Conservation (phyloP, 23 red algal species). For the Gracilariopsis chorda region DNA sequence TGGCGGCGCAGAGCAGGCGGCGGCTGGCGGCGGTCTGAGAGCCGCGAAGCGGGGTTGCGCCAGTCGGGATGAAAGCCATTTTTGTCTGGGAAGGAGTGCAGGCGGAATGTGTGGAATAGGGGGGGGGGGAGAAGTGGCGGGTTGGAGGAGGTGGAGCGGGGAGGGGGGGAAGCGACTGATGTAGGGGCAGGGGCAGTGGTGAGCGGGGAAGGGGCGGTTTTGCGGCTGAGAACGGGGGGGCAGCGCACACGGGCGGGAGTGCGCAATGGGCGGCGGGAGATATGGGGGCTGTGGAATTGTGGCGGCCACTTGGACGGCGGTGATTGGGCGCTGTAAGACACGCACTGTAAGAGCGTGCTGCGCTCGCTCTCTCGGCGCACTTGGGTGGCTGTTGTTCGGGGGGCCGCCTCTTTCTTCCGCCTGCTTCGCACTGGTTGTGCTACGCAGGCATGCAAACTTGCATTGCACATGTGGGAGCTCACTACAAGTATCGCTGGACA, state of each 20-base stretch:
- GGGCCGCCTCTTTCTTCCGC: too few relatives aligned
- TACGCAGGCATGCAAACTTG: too few relatives aligned
- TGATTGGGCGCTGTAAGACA: neutral
- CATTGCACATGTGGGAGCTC: too few relatives aligned
- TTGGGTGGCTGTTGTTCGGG: too few relatives aligned
- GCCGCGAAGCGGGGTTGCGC: constrained; percentile 17
- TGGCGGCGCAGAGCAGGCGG: neutral
- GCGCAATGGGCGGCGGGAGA: neutral
- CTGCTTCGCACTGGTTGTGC: too few relatives aligned
- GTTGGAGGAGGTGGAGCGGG: neutral
- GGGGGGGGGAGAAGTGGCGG: neutral
- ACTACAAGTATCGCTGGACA: too few relatives aligned
- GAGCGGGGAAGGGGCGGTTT: neutral
- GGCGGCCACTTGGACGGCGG: neutral
- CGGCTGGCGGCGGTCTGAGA: neutral
- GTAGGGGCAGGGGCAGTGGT: neutral
- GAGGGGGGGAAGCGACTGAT: neutral
- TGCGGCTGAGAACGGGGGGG: neutral
- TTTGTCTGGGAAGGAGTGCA: neutral
- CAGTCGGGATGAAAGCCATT: constrained; percentile 50
- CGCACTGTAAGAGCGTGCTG: too few relatives aligned
- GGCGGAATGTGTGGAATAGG: neutral
- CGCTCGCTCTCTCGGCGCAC: too few relatives aligned
- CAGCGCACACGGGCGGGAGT: neutral
- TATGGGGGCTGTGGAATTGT: constrained; percentile 1